Evolutionary conservation across 345 rosid species (phyloP), one percentile per base, ranked within the genome.

Genomic region (Populus ilicifolia): DNA sequence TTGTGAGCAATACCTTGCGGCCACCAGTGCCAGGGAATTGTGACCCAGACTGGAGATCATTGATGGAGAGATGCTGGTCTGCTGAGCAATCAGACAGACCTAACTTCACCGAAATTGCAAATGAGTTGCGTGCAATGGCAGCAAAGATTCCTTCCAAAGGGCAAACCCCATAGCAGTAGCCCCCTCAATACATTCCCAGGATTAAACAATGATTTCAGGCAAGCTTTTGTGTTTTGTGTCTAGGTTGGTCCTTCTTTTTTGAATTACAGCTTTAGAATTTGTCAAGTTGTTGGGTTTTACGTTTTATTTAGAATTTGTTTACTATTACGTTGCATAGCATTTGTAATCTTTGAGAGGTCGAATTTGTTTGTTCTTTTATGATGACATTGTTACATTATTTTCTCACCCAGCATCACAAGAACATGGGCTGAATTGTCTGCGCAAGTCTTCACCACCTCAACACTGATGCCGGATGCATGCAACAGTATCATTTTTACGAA

Each of bases 31-130:
- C 90, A 0, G 92, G 86, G 79, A 76, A 82, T 35, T 89, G 90
- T 64, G 90, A 89, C 33, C 79, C 77, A 0, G 91, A 87, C 14
- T 91, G 95, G 95, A 87, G 80, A 78, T 87, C 89, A 17, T 75
- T 91, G 77, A 91, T 89, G 91, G 95, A 91, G 79, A 86, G 93
- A 67, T 91, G 95, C 82, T 89, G 95, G 93, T 85, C 91, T 36
- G 30, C 95, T 7, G 95, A 91, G 63, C 91, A 89, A 59, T 69
- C 86, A 18, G 93, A 88, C 74, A 89, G 95, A 69, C 95, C 93
- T 0, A 88, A 67, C 82, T 91, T 89, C 87, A 88, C 90, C 0
- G 87, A 79, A 63, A 81, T 91, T 14, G 95, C 85, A 14, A 78
- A 80, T 0, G 89, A 80, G 46, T 79, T 91, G n/a, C 85, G 93